Evolutionary conservation across 1,284 basidiomycete genomes (phyloP), one percentile per base, ranked within the genome.

Genomic region (Rhizoctonia solani): DNA sequence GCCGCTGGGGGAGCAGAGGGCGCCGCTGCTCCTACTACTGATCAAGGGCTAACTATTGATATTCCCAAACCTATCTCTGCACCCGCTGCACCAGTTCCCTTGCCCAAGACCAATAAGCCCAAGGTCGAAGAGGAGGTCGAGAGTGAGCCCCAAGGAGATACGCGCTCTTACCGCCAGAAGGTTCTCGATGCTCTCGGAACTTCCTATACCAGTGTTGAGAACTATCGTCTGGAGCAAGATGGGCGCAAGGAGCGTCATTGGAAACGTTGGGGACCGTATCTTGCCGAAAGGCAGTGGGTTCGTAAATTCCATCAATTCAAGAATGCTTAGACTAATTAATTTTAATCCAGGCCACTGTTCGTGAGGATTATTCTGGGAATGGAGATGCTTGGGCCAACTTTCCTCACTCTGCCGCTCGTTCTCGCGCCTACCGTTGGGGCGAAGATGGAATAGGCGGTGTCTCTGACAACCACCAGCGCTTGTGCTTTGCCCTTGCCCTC

Each of bases 361-460:
- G 96, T 70, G 96, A 99, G 78, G 96, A 99, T 77, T 99, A 99
- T 80, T 98, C 95, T 50, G 87, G 83, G 37, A 90, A 98, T 76
- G 96, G 96, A 65, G 93, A 99, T 76, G 95, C 96, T 6, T 99
- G 96, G 96, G 90, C 88, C 72, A 93, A 96, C 75, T 99, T 99
- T 78, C 94, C 95, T 44, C 97, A 98, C 77, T 92, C 94, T 70
- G 92, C 95, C 73, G 90, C 96, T 2, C 87, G 95, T 71, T 96
- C 93, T 70, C 88, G 96, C 69, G 92, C 94, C 55, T 99, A 97
- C 79, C 85, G 96, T 74, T 99, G 96, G 96, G 96, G 96, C 58
- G 96, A 99, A 77, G 96, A 99, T 75, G 96, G 96, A 68, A 88
- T 99, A 67, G 96, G 90, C 30, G 96, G 96, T 68, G 89, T 98